Conservation (phyloP, 2,329 filamentous ascomycete genomes). For the Bipolaris oryzae region DNA sequence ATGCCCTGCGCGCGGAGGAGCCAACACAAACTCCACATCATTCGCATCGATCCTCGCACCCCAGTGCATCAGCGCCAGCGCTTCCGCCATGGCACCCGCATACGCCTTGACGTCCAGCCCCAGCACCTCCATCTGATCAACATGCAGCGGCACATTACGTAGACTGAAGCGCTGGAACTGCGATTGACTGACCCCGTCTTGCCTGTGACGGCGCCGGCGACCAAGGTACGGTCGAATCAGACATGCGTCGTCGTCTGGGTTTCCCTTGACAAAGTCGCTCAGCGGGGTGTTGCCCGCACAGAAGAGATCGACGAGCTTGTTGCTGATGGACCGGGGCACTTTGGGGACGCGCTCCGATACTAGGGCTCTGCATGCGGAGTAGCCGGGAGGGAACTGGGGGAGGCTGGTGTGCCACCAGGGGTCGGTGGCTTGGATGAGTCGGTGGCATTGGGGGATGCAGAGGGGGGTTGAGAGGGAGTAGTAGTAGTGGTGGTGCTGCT, state of each 20-base stretch:
- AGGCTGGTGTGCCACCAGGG: conserved; percentile 11
- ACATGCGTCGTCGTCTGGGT: conserved; percentile 51
- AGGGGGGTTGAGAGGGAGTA: conserved; percentile 10
- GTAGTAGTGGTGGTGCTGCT: too few species aligned
- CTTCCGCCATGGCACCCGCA: conserved; percentile 56
- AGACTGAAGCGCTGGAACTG: conserved; percentile 38
- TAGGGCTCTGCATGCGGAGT: conserved; percentile 18
- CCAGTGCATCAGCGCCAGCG: conserved; percentile 61
- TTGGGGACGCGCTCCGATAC: conserved; percentile 18
- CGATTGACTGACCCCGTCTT: conserved; percentile 9
- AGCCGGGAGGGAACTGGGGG: conserved; percentile 17
- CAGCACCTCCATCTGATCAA: conserved; percentile 58
- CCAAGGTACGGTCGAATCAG: conserved; percentile 59
- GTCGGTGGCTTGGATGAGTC: conserved; percentile 16
- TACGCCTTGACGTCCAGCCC: conserved; percentile 46
- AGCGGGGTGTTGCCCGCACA: conserved; percentile 16
- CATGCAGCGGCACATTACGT: conserved; percentile 57
- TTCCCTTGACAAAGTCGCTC: conserved; percentile 18
- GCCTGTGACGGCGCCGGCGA: conserved; percentile 31
- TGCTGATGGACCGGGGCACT: conserved; percentile 15
- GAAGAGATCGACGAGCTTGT: conserved; percentile 22
- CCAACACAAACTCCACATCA: conserved; percentile 64
- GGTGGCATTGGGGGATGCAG: conserved; percentile 19
- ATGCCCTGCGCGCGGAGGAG: conserved; percentile 15
- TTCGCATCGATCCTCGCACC: conserved; percentile 55